Base-by-base conservation (phyloP, 2,329 filamentous ascomycete species). In the Xylariaceae sp. region DNA sequence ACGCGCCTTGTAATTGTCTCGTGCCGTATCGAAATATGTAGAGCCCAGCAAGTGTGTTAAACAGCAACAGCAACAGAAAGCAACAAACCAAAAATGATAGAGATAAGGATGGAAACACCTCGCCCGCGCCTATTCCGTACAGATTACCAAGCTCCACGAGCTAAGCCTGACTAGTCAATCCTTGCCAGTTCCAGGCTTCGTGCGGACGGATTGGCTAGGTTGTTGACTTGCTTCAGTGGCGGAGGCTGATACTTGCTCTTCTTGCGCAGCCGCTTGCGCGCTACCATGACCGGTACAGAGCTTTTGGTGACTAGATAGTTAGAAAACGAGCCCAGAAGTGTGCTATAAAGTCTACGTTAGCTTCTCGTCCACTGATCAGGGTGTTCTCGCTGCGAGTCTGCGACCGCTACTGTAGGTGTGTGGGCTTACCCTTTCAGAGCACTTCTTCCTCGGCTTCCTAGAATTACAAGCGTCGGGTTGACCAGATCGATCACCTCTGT, bases 281-380 rank as follows among this genome's bases (percentile, higher is more conserved):
- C 94, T 42, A 97, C 94, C 94, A 99, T 99, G 61, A 99, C 94
- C 0, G 94, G 94, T 13, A 96, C 92, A 2, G 90, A 96, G 64
- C 91, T 96, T 77, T 97, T 97, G 44, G 92, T 96, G 37, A 99
- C 92, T 6, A 99, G 81, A 71, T 99, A 99, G 72, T 97, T 97
- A 62, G 90, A 96, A 75, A 99, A 97, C 0, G 92, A 97, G 30
- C 94, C 94, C 35, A 99, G 82, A 62, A 99, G 87, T 18, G 97
- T 93, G 71, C 92, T 95, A 67, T 57, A 13, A 47, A 49, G 23
- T 30, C 13, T 45, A 51, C 42, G 37, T 59, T 57, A 67, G 55
- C 53, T 50, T 56, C 35, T 34, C 49, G n/a, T 56, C 52, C 4
- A 15, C 4, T 23, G 13, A 15, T 47, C 7, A 15, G n/a, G 23